Evolutionary conservation across 176 grass and related monocot species (phyloP).

Genomic region (Tuctoria greenei): DNA sequence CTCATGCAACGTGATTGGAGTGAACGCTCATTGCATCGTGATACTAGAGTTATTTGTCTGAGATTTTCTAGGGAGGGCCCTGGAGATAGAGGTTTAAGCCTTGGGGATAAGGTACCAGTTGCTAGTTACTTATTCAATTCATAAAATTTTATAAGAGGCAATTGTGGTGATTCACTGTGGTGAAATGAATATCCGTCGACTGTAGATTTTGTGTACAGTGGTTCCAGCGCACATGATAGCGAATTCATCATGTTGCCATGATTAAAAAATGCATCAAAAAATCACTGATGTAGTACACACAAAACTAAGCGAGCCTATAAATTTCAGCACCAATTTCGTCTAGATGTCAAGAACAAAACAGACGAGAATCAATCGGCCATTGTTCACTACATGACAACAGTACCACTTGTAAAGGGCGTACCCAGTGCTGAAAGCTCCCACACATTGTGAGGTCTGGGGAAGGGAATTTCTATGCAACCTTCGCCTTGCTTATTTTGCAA

Average conservation of each 20-base stretch:
- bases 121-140: background rate
- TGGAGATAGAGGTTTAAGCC: background rate
- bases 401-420: no score
- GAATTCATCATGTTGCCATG: background rate
- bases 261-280: background rate
- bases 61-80: background rate
- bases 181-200: no score
- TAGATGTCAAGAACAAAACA: background rate
- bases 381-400: background rate
- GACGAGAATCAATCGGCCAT: background rate
- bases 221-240: background rate
- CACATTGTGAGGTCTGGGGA: no score
- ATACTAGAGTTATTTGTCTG: background rate
- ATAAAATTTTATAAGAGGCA: no score
- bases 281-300: background rate
- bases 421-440: background rate
- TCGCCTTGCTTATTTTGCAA: no score
- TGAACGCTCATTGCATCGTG: background rate
- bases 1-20: background rate
- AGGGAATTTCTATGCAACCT: no score
- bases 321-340: background rate
- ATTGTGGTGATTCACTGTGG: no score
- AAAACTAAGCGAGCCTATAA: no score
- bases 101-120: background rate
- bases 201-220: background rate